Conservation (phyloP, 2,329 filamentous ascomycete species). For the Seiridium unicorne region DNA sequence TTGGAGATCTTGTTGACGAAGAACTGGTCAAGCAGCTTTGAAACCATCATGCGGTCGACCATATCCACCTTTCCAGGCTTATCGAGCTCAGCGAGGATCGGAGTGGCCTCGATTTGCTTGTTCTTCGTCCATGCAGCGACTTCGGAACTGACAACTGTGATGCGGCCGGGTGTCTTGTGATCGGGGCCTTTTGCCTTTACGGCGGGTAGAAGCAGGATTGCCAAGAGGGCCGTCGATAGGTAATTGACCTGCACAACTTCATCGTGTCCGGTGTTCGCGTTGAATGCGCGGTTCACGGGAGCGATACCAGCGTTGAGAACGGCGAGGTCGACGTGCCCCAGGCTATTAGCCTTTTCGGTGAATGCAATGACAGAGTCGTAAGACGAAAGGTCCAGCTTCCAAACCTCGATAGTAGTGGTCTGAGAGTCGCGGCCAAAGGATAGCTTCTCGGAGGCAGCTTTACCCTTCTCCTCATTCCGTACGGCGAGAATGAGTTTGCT, state of each 20-base stretch:
- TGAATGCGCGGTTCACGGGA: conserved; percentile 9
- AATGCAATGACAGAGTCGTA: too few relatives aligned
- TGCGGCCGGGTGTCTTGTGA: not conserved
- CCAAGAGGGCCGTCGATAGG: not conserved
- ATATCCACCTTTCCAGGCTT: conserved; percentile 12
- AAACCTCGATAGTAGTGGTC: too few relatives aligned
- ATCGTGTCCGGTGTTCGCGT: not conserved
- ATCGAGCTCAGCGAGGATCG: conserved; percentile 15
- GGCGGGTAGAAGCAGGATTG: not conserved
- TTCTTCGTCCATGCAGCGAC: not conserved
- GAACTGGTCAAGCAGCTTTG: conserved; percentile 30
- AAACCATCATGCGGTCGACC: conserved; percentile 15
- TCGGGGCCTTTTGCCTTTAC: not conserved
- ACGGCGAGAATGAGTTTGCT: too few relatives aligned
- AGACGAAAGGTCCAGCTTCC: too few relatives aligned
- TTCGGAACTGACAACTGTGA: conserved; percentile 12
- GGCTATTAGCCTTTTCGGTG: too few relatives aligned
- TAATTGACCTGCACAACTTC: conserved; percentile 1
- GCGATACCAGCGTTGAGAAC: not conserved
- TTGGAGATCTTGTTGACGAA: conserved; percentile 29
- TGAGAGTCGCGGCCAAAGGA: too few relatives aligned
- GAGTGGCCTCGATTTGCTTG: not conserved
- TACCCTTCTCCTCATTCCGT: too few relatives aligned
- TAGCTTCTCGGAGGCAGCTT: too few relatives aligned
- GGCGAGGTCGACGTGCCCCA: too few relatives aligned